A percentile compares a stretch with the other conserved stretches of the same genome.
phyloP scores from a whole-genome alignment of 768 basidiomycete species.

The Boletellus sp. region DNA sequence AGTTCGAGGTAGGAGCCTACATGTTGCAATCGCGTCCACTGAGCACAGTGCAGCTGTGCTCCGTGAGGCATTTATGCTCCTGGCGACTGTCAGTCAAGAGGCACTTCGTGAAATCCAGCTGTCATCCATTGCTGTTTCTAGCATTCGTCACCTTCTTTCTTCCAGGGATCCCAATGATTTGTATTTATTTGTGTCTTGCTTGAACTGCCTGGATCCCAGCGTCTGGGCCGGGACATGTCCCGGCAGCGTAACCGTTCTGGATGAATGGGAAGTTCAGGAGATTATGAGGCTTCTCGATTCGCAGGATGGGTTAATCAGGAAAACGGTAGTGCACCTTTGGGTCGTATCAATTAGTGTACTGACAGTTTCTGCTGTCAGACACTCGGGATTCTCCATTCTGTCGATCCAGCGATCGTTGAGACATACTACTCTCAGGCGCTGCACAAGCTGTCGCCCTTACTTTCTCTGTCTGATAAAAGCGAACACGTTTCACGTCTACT shows the following conservation, averaged over 20 bases:
- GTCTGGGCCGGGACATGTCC: constrained; percentile 67
- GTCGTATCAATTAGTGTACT: background rate
- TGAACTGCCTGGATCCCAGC: constrained; percentile 52
- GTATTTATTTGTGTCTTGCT: constrained; percentile 63
- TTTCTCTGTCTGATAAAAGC: constrained; percentile 36
- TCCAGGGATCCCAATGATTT: constrained; percentile 57
- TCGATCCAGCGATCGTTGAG: constrained; percentile 58
- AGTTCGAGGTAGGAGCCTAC: constrained; percentile 21
- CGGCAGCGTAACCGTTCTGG: constrained; percentile 50
- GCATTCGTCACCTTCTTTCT: constrained; percentile 55
- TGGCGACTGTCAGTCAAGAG: constrained; percentile 24
- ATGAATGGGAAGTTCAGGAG: constrained; percentile 69
- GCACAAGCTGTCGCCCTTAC: constrained; percentile 33
- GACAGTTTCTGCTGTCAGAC: constrained; percentile 42
- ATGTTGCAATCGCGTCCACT: constrained; percentile 5
- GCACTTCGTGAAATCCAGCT: constrained; percentile 14
- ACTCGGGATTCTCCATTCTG: constrained; percentile 48
- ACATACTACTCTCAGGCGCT: constrained; percentile 49
- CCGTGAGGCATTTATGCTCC: constrained; percentile 33
- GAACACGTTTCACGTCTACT: constrained; percentile 46
- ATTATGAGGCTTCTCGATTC: constrained; percentile 68
- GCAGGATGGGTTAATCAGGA: constrained; percentile 53
- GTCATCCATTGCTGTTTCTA: constrained; percentile 34
- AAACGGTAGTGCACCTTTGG: constrained; percentile 43
- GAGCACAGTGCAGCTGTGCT: constrained; percentile 28